Evolutionary conservation across 306 rosid genomes (phyloP).

Genomic region (Vicia villosa): DNA sequence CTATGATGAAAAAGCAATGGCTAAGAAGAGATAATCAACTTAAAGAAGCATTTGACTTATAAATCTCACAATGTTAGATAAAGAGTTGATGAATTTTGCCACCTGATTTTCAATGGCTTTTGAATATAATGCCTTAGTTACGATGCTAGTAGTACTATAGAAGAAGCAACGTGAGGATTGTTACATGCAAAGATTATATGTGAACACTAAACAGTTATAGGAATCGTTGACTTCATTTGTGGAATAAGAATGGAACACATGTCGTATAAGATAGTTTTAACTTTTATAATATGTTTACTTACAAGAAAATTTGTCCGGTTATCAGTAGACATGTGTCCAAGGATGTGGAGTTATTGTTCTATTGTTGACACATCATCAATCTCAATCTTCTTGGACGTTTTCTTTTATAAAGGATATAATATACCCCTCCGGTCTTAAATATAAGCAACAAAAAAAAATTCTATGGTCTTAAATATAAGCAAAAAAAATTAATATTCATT

Average conservation of each 20-base stretch:
- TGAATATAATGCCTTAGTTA: conserved; percentile 38
- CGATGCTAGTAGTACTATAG: conserved; percentile 27
- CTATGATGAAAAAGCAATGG: conserved; percentile 18
- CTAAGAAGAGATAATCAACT: conserved; percentile 21
- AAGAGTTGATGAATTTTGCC: conserved; percentile 61
- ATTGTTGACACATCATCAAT: conserved; percentile 37
- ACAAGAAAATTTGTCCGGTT: conserved; percentile 40
- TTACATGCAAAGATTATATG: conserved; percentile 27
- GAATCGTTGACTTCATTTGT: conserved; percentile 50
- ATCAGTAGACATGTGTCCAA: conserved; percentile 32
- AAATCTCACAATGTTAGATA: conserved; percentile 62
- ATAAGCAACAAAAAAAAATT: no score
- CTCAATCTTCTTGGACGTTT: not conserved
- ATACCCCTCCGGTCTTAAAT: no score
- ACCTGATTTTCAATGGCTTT: conserved; percentile 63
- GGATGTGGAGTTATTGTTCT: not conserved
- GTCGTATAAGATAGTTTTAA: not conserved
- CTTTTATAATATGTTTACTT: not conserved
- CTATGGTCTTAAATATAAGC: no score
- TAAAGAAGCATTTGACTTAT: conserved; percentile 40
- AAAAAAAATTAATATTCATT: no score
- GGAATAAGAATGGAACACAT: conserved; percentile 49
- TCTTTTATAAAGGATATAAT: not conserved
- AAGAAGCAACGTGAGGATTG: conserved; percentile 41
- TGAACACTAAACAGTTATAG: conserved; percentile 36